These are phyloP conservation scores for Trametopsis cervina DNA, from an alignment of 768 basidiomycete species.

Conservation along the genomic window DNA sequence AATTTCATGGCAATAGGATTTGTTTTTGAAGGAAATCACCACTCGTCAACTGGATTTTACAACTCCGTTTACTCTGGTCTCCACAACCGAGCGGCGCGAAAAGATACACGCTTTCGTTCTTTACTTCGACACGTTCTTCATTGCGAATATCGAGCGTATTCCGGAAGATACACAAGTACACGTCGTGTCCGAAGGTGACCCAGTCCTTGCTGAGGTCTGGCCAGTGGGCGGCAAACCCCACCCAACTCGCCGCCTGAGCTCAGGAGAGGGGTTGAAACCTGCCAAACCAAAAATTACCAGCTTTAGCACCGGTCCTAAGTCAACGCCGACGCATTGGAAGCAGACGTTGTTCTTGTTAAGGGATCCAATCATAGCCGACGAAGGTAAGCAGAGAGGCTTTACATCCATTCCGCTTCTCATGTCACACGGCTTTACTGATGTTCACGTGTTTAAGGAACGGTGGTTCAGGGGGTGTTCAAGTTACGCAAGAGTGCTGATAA, in stretches of 20 bases:
- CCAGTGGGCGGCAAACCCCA: constrained; percentile 64
- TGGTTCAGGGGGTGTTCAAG: constrained; percentile 73
- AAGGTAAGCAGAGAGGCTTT: constrained; percentile 44
- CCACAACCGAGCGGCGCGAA: constrained; percentile 49
- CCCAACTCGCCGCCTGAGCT: constrained; percentile 51
- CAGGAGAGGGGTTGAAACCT: constrained; percentile 35
- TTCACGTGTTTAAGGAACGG: constrained; percentile 43
- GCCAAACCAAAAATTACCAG: constrained; percentile 47
- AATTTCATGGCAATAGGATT: constrained; percentile 45
- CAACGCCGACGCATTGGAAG: constrained; percentile 93
- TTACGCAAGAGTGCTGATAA: constrained; percentile 77
- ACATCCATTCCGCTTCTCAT: background rate
- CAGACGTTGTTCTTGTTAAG: constrained; percentile 86
- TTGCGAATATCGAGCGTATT: constrained; percentile 45
- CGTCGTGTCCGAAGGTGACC: constrained; percentile 50
- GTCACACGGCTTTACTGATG: background rate
- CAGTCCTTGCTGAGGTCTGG: constrained; percentile 72
- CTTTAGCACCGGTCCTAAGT: constrained; percentile 88
- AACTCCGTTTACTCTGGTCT: constrained; percentile 69
- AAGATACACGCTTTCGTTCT: constrained; percentile 77
- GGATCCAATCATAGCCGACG: constrained; percentile 67
- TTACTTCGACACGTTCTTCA: constrained; percentile 96
- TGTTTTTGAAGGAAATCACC: constrained; percentile 59
- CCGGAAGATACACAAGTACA: constrained; percentile 46
- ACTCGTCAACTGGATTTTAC: constrained; percentile 73